A percentile compares a stretch with the other conserved stretches of the same genome.
These are phyloP conservation scores for Coemansia pectinata DNA, from an alignment of 192 early-diverging fungal species.

Conservation along the genomic window DNA sequence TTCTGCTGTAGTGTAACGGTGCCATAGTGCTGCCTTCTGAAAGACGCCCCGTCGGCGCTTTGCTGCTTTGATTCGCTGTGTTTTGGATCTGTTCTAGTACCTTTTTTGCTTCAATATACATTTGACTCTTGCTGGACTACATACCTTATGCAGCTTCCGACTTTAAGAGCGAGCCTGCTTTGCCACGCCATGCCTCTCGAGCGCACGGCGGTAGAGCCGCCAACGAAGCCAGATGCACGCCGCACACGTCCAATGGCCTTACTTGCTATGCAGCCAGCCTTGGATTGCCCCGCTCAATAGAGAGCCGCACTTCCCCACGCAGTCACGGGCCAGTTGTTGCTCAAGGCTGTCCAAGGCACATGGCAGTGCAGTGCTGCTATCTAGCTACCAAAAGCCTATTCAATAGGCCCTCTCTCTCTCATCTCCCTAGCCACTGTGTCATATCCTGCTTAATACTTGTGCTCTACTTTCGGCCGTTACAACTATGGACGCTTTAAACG, in stretches of 20 bases:
- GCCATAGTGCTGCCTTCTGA: not conserved
- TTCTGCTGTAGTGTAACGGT: not conserved
- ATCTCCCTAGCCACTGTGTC: not conserved
- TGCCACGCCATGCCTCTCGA: not conserved
- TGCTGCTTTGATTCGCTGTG: slow-evolving; percentile 5
- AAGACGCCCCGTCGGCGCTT: not conserved
- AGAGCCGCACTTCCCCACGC: not conserved
- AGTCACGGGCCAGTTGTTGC: slow-evolving; percentile 4
- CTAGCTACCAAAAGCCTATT: not conserved
- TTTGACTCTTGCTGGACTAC: slow-evolving; percentile 5
- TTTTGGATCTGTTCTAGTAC: slow-evolving; percentile 6
- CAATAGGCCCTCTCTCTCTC: not conserved
- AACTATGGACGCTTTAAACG: slow-evolving; percentile 27
- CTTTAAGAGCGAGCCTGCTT: not conserved
- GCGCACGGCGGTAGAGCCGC: not conserved
- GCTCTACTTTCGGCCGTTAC: not conserved
- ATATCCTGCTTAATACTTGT: not conserved
- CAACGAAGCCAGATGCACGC: not conserved
- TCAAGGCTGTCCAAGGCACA: not conserved
- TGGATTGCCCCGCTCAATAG: not conserved
- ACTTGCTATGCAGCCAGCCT: not conserved
- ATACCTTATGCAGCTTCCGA: not conserved
- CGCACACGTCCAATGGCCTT: not conserved
- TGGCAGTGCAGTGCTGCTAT: not conserved
- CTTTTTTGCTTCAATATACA: not conserved